Base-by-base conservation (phyloP, 2,329 filamentous ascomycete species). In the Coniosporium tulheliwenetii region DNA sequence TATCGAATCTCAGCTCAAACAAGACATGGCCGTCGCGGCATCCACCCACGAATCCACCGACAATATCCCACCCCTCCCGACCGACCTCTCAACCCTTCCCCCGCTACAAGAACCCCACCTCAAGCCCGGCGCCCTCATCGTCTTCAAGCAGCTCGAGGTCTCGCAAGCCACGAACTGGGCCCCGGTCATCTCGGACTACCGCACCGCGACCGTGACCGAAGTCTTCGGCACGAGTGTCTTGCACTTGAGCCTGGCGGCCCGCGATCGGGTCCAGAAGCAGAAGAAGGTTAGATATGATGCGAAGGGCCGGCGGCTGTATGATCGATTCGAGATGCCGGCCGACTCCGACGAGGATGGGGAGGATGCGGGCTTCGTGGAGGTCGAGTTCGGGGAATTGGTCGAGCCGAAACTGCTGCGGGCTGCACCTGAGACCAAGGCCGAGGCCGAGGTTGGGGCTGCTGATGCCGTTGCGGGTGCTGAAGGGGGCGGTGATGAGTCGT, bases 281-380 rank as follows among this genome's bases (percentile, higher is more conserved):
- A 79, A 73, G 50, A 56, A 61, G 13, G 77, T 77, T 47, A 3
- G 19, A 26, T 26, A 26, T 7, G 77, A 89, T 48, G 69, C 76
- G 33, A 79, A 81, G 0, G 85, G 85, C 0, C 67, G 81, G 45
- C 71, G 85, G 8, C 60, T 85, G 8, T 93, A 89, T 50, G 77
- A 72, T 45, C 82, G 78, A 43, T 91, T 93, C 47, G 85, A 93
- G 50, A 77, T 77, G 49, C 73, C 73, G 9, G 53, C 54, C 7
- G 70, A 77, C 5, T 73, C 75, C 9, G 75, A 60, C 1, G 67
- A 69, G 10, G 65, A 50, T 8, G 52, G 48, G 7, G 62, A 66
- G 39, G 71, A 80, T 42, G 69, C 79, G 44, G 81, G 81, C 1
- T 64, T 71, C 38, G 69, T 77, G n/a, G 66, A 66, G 5, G 43